phyloP scores from a whole-genome alignment of 352 stramenopile genomes.

The Thraustotheca clavata region DNA sequence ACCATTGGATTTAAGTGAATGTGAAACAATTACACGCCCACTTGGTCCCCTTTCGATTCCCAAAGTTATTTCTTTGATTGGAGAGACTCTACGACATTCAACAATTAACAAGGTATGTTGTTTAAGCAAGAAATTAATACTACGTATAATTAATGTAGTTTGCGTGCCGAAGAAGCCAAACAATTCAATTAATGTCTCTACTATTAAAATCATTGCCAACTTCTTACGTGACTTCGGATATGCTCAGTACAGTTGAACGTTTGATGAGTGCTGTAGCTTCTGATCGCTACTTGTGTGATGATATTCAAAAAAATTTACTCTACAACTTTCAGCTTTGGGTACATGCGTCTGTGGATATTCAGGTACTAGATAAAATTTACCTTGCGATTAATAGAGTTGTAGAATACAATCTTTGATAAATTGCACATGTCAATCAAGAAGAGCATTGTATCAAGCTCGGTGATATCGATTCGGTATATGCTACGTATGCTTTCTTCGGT shows the following conservation, averaged over 20 bases:
- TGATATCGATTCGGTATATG: constrained; percentile 68
- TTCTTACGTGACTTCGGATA: constrained; percentile 52
- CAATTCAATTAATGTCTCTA: constrained; percentile 57
- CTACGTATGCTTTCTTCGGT: constrained; percentile 78
- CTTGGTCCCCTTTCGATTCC: constrained; percentile 58
- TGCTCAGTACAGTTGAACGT: constrained; percentile 63
- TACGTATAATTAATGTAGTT: background rate
- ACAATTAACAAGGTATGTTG: constrained; percentile 78
- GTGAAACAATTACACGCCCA: constrained; percentile 47
- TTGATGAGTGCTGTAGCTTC: constrained; percentile 66
- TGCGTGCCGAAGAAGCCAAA: constrained; percentile 58
- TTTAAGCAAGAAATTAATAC: background rate
- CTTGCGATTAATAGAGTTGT: background rate
- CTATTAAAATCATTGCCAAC: constrained; percentile 58
- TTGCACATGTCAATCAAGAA: constrained; percentile 68
- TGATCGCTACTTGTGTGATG: constrained; percentile 63
- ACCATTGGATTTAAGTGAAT: constrained; percentile 2
- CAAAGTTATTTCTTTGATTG: constrained; percentile 66
- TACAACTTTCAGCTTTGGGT: constrained; percentile 85
- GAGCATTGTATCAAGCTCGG: constrained; percentile 55
- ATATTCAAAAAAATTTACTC: constrained; percentile 76
- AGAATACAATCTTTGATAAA: constrained; percentile 65
- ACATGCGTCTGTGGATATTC: constrained; percentile 56
- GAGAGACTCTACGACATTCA: constrained; percentile 80
- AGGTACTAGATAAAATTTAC: constrained; percentile 21